Conservation (phyloP, 2,329 filamentous ascomycete species). For the Alternaria burnsii region DNA sequence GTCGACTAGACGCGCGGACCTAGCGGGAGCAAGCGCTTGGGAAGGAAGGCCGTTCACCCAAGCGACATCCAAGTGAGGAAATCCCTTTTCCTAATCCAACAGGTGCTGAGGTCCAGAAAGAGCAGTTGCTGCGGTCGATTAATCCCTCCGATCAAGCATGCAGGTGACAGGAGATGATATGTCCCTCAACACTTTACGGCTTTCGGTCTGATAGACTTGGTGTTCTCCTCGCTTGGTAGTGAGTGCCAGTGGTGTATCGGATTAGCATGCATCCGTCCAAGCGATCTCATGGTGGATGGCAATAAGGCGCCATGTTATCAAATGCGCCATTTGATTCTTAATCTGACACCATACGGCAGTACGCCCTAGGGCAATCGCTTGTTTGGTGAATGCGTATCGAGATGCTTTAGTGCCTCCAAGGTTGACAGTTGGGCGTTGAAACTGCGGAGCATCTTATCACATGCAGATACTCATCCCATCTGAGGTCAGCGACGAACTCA, state of each 20-base stretch:
- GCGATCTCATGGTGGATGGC: not conserved
- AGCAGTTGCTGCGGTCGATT: not conserved
- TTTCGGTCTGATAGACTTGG: not conserved
- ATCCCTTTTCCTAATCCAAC: not conserved
- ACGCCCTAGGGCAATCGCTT: not conserved
- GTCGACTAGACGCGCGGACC: not conserved
- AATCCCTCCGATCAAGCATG: not conserved
- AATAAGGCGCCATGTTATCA: not conserved
- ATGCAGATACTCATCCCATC: slow-evolving; percentile 1
- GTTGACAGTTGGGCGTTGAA: not conserved
- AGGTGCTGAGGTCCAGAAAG: not conserved
- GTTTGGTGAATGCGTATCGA: not conserved
- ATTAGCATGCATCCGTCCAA: not conserved
- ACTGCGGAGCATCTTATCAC: not conserved
- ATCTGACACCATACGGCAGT: not conserved
- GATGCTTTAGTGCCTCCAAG: slow-evolving; percentile 4
- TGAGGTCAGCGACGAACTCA: not conserved
- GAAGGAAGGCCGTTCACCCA: slow-evolving; percentile 2
- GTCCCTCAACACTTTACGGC: not conserved
- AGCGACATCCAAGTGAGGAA: not conserved
- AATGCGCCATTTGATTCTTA: not conserved
- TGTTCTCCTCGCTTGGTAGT: not conserved
- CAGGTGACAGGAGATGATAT: not conserved
- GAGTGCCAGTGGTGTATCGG: not conserved
- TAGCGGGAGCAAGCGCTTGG: slow-evolving; percentile 6